Evolutionary conservation across 208 protist genomes (phyloP).

Genomic region (Angomonas desouzai): DNA sequence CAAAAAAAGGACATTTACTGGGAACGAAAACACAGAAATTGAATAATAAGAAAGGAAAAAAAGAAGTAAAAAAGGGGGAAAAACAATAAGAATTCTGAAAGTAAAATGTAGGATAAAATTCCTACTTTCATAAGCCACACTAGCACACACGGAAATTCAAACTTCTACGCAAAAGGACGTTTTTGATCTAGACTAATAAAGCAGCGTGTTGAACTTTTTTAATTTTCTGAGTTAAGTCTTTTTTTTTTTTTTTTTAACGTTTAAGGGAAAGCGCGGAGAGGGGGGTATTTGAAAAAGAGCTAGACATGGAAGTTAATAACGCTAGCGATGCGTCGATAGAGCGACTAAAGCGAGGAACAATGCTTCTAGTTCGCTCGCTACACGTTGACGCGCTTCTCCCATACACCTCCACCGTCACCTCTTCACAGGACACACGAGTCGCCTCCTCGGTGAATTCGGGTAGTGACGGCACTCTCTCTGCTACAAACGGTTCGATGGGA

Average conservation of each 20-base stretch:
- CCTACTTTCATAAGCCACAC: too few relatives aligned
- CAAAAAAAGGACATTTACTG: neutral
- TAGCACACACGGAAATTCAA: too few relatives aligned
- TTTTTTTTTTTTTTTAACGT: too few relatives aligned
- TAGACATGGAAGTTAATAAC: neutral
- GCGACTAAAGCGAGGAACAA: neutral
- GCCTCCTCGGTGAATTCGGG: neutral
- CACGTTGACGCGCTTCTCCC: neutral
- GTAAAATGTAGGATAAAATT: too few relatives aligned
- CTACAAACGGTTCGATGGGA: too few relatives aligned
- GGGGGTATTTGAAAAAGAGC: too few relatives aligned
- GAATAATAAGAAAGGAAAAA: conserved; percentile 1
- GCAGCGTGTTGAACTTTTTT: conserved; percentile 4
- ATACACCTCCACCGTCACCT: neutral
- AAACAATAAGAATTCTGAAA: too few relatives aligned
- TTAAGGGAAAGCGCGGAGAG: too few relatives aligned
- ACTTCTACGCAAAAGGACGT: too few relatives aligned
- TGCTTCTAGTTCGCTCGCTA: neutral
- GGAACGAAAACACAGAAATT: neutral
- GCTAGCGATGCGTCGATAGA: neutral
- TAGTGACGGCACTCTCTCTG: neutral
- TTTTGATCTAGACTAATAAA: neutral
- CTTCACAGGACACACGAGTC: neutral
- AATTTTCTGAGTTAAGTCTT: neutral
- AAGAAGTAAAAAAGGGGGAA: too few relatives aligned